These are phyloP conservation scores for Rhizopogon salebrosus DNA, from an alignment of 768 basidiomycete genomes.

Conservation along the genomic window DNA sequence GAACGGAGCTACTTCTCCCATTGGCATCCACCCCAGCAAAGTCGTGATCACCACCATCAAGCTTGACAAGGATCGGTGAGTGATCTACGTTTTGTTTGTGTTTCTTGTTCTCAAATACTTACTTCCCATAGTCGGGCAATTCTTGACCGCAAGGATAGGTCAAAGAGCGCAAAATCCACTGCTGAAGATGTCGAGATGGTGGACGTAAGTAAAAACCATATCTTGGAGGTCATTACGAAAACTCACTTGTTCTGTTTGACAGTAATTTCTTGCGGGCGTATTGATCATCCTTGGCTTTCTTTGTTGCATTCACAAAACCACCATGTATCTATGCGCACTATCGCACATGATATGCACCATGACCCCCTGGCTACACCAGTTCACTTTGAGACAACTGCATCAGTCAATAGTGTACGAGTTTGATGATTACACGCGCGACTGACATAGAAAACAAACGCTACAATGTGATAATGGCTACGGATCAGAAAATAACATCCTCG, in stretches of 20 bases:
- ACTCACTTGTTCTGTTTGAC: slow-evolving; percentile 7
- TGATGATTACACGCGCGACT: not conserved
- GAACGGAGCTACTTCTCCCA: slow-evolving; percentile 89
- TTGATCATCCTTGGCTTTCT: slow-evolving; percentile 9
- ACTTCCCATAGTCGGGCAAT: slow-evolving; percentile 62
- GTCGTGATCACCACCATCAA: slow-evolving; percentile 92
- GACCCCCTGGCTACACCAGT: slow-evolving; percentile 15
- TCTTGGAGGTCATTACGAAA: slow-evolving; percentile 11
- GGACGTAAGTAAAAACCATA: slow-evolving; percentile 50
- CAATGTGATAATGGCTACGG: slow-evolving; percentile 7
- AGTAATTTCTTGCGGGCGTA: slow-evolving; percentile 30
- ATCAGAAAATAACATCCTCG: slow-evolving; percentile 88
- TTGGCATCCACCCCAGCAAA: slow-evolving; percentile 95
- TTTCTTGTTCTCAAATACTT: slow-evolving; percentile 3
- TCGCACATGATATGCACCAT: slow-evolving; percentile 54
- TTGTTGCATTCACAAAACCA: slow-evolving; percentile 39
- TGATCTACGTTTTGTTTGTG: not conserved
- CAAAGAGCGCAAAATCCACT: slow-evolving; percentile 45
- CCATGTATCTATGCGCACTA: slow-evolving; percentile 62
- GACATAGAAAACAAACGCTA: not conserved
- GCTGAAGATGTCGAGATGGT: slow-evolving; percentile 71
- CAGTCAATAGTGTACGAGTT: not conserved
- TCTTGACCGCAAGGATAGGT: slow-evolving; percentile 79
- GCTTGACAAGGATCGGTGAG: slow-evolving; percentile 83
- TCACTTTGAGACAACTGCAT: not conserved